Conservation (phyloP, 805 yeast species). For the Myxozyma vanderwaltii region DNA sequence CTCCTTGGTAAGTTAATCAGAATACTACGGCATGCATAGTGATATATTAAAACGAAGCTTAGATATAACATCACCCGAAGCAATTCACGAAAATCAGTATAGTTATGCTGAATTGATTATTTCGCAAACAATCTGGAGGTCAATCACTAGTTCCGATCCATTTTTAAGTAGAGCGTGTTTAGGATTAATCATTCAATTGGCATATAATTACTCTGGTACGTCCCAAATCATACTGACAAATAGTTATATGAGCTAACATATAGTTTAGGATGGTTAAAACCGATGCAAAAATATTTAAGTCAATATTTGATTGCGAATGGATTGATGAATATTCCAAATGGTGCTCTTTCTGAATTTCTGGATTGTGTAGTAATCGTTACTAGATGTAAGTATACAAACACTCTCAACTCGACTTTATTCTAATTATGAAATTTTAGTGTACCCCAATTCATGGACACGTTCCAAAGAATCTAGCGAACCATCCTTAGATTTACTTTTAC, state of each 20-base stretch:
- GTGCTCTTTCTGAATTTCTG: slow-evolving; percentile 23
- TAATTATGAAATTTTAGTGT: slow-evolving; percentile 9
- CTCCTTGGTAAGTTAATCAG: slow-evolving; percentile 11
- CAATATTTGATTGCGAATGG: slow-evolving; percentile 25
- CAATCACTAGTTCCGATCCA: slow-evolving; percentile 21
- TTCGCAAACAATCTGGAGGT: slow-evolving; percentile 26
- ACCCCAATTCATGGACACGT: slow-evolving; percentile 22
- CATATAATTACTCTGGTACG: slow-evolving; percentile 21
- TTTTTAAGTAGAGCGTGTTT: slow-evolving; percentile 22
- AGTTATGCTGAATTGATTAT: slow-evolving; percentile 28
- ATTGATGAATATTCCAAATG: slow-evolving; percentile 15
- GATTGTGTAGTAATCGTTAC: slow-evolving; percentile 24
- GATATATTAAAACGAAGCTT: neutral
- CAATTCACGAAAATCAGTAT: slow-evolving; percentile 24
- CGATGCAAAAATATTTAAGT: slow-evolving; percentile 12
- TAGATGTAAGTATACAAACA: slow-evolving; percentile 13
- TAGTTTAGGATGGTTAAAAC: slow-evolving; percentile 18
- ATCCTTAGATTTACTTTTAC: slow-evolving; percentile 15
- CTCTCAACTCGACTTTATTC: neutral
- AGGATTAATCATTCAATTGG: slow-evolving; percentile 15
- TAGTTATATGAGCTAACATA: neutral
- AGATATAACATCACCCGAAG: slow-evolving; percentile 15
- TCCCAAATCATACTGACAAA: neutral
- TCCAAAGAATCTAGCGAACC: slow-evolving; percentile 15
- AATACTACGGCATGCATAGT: neutral